Evolutionary conservation across 139 green algal genomes (phyloP), one percentile per base, ranked within the genome.

Genomic region (Diplosphaera chodatii): DNA sequence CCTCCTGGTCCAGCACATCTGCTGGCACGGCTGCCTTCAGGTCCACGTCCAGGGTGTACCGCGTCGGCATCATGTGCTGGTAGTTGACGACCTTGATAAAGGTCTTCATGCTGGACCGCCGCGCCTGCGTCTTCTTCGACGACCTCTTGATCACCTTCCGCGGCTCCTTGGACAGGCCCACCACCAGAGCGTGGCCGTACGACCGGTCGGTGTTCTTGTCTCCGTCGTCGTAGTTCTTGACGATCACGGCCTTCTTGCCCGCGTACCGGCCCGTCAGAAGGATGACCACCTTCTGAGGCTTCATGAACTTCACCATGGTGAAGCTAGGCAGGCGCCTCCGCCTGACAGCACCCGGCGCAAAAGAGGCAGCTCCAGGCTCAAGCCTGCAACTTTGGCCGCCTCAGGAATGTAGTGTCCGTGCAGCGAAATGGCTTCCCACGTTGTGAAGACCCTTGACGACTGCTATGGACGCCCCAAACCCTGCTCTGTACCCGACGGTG

Each of bases 31-130:
- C 81, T 64, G 83, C 86, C 86, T 96, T 96, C 40, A 99, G 83
- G 79, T 99, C 94, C 28, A 98, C 87, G 68, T 99, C 96, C 71
- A 99, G 83, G 1, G 88, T 94, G 90, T 99, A 99, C 34, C 96
- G 89, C 18, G 96, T 99, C 74, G 96, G 96, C 96, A 99, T 99
- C 62, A 99, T 78, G 90, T 99, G 96, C 85, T 96, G 96, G 90
- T 98, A 99, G 91, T 99, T 99, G 48, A 97, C 88, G 31, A 87
- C 71, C 91, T 99, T 99, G 73, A 98, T 86, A 85, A 99, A 99
- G 15, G 92, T 95, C 93, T 90, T 90, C 25, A 90, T 13, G 67
- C 78, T 90, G 63, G 86, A 91, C 28, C 87, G 83, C 75, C 88
- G 86, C 1, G 86, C 85, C 86, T 87, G 83, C 64, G 71, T 84